A percentile compares a stretch with the other conserved stretches of the same genome.
Evolutionary conservation across 106 monocot genomes (phyloP).

Genomic region (Dactylorhiza incarnata): DNA sequence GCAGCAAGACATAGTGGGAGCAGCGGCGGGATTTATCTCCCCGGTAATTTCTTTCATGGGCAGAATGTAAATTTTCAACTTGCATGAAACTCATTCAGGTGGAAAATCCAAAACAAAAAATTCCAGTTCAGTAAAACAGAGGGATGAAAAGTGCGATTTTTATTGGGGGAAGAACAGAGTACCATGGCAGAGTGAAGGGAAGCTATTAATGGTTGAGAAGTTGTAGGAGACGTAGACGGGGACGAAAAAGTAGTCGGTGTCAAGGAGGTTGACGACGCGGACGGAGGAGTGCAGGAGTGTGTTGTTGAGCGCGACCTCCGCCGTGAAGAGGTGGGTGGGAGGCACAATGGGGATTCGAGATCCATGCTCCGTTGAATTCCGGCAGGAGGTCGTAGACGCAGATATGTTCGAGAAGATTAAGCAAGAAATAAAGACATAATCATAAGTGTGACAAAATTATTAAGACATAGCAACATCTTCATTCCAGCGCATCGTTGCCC

Average conservation of each 20-base stretch:
- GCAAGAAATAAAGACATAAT: too few relatives aligned
- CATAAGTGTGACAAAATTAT: too few relatives aligned
- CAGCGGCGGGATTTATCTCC: too few relatives aligned
- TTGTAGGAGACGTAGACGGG: constrained; percentile 98
- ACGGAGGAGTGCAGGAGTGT: constrained; percentile 39
- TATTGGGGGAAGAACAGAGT: too few relatives aligned
- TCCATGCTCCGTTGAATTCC: constrained; percentile 59
- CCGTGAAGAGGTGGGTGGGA: constrained; percentile 78
- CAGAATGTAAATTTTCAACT: too few relatives aligned
- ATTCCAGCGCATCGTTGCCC: too few relatives aligned
- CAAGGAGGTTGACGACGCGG: constrained; percentile 29
- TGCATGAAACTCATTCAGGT: too few relatives aligned
- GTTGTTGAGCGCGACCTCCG: constrained; percentile 85
- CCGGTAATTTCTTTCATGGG: too few relatives aligned
- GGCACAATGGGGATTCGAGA: constrained; percentile 50
- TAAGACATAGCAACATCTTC: too few relatives aligned
- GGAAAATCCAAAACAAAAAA: not conserved
- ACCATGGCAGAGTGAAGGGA: constrained; percentile 70
- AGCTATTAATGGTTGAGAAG: constrained; percentile 73
- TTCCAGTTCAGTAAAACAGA: constrained; percentile 8
- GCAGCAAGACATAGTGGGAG: too few relatives aligned
- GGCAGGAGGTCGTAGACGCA: constrained; percentile 82
- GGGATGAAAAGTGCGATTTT: constrained; percentile 38
- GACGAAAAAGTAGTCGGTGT: constrained; percentile 80
- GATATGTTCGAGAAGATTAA: constrained; percentile 24